These are phyloP conservation scores for Croton laevigatus DNA, from an alignment of 441 rosid genomes.

Conservation along the genomic window DNA sequence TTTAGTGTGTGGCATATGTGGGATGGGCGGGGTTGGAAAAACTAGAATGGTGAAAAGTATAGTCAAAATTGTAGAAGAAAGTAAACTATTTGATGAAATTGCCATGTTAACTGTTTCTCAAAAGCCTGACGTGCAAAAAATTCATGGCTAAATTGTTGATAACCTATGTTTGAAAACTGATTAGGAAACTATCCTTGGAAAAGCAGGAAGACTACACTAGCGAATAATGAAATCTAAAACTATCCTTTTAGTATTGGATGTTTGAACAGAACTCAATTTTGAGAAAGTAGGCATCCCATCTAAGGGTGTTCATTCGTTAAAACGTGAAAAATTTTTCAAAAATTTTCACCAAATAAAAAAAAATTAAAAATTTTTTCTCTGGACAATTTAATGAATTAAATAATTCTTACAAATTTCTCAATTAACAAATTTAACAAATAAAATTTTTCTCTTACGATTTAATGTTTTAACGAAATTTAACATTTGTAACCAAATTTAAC, in stretches of 20 bases:
- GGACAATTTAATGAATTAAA: too few relatives aligned
- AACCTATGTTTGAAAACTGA: not conserved
- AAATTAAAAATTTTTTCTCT: too few relatives aligned
- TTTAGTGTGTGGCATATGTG: not conserved
- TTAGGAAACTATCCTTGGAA: not conserved
- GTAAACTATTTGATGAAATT: not conserved
- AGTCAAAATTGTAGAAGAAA: not conserved
- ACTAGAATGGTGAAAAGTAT: not conserved
- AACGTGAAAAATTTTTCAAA: too few relatives aligned
- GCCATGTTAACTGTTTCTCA: not conserved
- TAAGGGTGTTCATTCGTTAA: too few relatives aligned
- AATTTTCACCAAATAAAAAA: too few relatives aligned
- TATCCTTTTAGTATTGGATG: conserved; percentile 14
- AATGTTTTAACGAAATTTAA: too few relatives aligned
- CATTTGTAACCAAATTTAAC: too few relatives aligned
- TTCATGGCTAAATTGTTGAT: not conserved
- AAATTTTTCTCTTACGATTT: too few relatives aligned
- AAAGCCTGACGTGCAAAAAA: not conserved
- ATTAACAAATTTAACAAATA: too few relatives aligned
- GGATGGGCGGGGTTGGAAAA: conserved; percentile 10
- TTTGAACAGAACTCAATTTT: not conserved
- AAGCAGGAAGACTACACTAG: not conserved
- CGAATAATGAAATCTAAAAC: too few relatives aligned
- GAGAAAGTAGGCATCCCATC: not conserved
- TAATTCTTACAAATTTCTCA: too few relatives aligned